These are phyloP conservation scores for Cicer chorassanicum DNA, from an alignment of 306 rosid genomes.

Conservation along the genomic window DNA sequence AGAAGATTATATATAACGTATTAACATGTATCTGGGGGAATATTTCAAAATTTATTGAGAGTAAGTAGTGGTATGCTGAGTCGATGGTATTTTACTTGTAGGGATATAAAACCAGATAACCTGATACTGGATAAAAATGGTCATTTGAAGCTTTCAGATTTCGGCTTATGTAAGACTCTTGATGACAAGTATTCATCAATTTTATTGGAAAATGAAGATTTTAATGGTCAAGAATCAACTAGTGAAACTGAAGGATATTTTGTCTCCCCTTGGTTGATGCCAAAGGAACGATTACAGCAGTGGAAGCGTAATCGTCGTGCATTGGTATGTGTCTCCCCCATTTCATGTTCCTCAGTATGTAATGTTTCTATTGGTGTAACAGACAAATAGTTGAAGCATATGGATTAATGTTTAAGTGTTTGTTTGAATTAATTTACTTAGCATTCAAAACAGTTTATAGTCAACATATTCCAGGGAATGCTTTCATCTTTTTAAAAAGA, in stretches of 20 bases:
- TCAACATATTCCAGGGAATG: not conserved
- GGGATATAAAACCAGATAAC: slow-evolving; percentile 99
- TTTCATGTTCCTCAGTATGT: slow-evolving; percentile 33
- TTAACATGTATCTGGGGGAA: slow-evolving; percentile 27
- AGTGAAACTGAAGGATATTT: slow-evolving; percentile 73
- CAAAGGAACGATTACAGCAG: slow-evolving; percentile 87
- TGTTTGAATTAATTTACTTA: slow-evolving; percentile 22
- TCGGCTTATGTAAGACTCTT: slow-evolving; percentile 97
- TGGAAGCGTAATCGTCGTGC: slow-evolving; percentile 99
- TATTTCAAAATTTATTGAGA: slow-evolving; percentile 30
- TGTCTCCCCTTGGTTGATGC: slow-evolving; percentile 88
- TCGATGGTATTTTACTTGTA: slow-evolving; percentile 52
- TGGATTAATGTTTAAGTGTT: slow-evolving; percentile 24
- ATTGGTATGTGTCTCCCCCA: slow-evolving; percentile 62
- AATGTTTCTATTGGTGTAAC: slow-evolving; percentile 18
- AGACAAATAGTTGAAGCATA: slow-evolving; percentile 28
- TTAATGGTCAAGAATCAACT: slow-evolving; percentile 62
- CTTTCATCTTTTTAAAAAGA: not conserved
- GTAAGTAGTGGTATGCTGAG: slow-evolving; percentile 41
- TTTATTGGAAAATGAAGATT: slow-evolving; percentile 85
- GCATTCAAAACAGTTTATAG: slow-evolving; percentile 15
- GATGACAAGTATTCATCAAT: slow-evolving; percentile 90
- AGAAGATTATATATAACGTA: slow-evolving; percentile 6
- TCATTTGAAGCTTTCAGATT: slow-evolving; percentile 99
- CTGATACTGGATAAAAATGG: slow-evolving; percentile 93